Evolutionary conservation across 2,329 filamentous ascomycete species (phyloP), one percentile per base, ranked within the genome.

Genomic region (Fusarium floridanum): DNA sequence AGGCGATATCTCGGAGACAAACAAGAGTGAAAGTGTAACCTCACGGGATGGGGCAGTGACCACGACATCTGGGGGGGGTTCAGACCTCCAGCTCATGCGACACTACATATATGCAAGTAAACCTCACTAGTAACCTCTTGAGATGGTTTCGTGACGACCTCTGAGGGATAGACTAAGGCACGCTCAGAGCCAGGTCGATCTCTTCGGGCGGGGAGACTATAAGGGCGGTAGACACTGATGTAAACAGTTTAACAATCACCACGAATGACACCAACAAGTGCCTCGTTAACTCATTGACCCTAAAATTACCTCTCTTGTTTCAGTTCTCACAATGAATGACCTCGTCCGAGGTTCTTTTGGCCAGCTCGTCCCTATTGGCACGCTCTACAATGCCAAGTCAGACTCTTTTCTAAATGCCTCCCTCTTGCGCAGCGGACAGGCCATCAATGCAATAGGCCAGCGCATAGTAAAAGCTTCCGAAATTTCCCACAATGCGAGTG

Each of bases 351-450:
- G 55, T 16, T 60, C 75, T 0, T 71, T 77, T 22, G 57, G 68
- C 4, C 66, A 71, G 5, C 9, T 57, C 16, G 73, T 70, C 2
- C 7, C 64, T 1, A 64, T 77, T 1, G 71, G 75, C 1, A 70
- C 75, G 0, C 20, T 77, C 32, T 77, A 77, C n/a, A 64, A 77
- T 14, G 67, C 68, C 5, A 67, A 29, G 5, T 27, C 53, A 12
- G 75, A 73, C 9, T 29, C 37, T 5, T 77, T 77, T 4, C 64
- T 77, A 8, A 6, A 48, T 0, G 57, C 41, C 1, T 74, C 73
- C 1, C 17, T 74, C 10, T 16, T 76, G 2, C 57, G 50, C 16
- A 9, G 24, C 1, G 29, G 14, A 1, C 12, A 8, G 0, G 56
- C 55, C 0, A 16, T 12, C 10, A 55, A 29, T 4, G 8, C 6